phyloP scores from a whole-genome alignment of 1,284 basidiomycete genomes.

The Fomitopsis palustris region DNA sequence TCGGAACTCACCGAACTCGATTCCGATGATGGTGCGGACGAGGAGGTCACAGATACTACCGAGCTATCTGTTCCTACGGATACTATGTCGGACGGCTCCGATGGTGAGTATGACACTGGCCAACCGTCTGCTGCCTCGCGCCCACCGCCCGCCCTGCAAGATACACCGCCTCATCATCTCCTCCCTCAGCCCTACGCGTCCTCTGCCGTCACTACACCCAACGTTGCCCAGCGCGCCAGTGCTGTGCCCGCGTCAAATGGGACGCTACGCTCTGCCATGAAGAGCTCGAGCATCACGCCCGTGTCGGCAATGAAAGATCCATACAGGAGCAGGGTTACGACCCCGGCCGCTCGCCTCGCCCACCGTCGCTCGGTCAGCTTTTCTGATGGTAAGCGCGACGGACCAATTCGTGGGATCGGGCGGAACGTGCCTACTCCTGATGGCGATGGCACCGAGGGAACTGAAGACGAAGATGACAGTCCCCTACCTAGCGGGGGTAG shows the following conservation, averaged over 20 bases:
- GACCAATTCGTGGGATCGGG: conserved; percentile 71
- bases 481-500: conserved; percentile 11
- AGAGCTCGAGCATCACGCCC: conserved; percentile 49
- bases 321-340: conserved; percentile 41
- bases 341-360: conserved; percentile 42
- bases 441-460: conserved; percentile 33
- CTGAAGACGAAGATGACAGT: conserved; percentile 34
- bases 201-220: conserved; percentile 16
- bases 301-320: conserved; percentile 52
- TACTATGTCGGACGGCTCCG: neutral
- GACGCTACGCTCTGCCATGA: conserved; percentile 52
- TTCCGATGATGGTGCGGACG: conserved; percentile 16
- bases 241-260: conserved; percentile 32
- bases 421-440: conserved; percentile 30
- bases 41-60: conserved; percentile 13
- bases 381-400: conserved; percentile 85
- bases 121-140: neutral
- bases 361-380: conserved; percentile 88
- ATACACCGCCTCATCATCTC: conserved; percentile 14
- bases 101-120: conserved; percentile 7
- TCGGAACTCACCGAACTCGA: conserved; percentile 18
- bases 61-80: neutral
- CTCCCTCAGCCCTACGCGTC: conserved; percentile 7
- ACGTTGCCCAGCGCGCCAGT: conserved; percentile 12
- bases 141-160: conserved; percentile 13